phyloP scores from a whole-genome alignment of 768 basidiomycete genomes.

The Leccinum variicolor region DNA sequence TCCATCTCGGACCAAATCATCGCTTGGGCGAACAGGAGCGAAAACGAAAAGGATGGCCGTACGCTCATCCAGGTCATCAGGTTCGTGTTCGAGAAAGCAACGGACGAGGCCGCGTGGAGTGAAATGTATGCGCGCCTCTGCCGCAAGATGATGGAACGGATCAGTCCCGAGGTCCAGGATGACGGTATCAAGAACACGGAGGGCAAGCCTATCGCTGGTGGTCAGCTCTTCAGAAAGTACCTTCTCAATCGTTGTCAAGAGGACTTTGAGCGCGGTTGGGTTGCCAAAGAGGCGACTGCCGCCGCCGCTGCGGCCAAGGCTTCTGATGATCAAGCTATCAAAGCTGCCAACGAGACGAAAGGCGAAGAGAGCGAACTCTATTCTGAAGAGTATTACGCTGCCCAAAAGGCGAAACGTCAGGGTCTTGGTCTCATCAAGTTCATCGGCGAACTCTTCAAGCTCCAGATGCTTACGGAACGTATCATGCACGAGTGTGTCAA shows the following conservation, averaged over 20 bases:
- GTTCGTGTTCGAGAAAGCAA: slow-evolving; percentile 96
- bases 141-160: slow-evolving; percentile 92
- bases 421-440: slow-evolving; percentile 97
- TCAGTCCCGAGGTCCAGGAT: slow-evolving; percentile 85
- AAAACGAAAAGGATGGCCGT: slow-evolving; percentile 88
- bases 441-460: slow-evolving; percentile 97
- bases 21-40: slow-evolving; percentile 90
- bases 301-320: slow-evolving; percentile 85
- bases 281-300: slow-evolving; percentile 80
- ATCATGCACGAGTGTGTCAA: slow-evolving; percentile 99
- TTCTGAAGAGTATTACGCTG: slow-evolving; percentile 94
- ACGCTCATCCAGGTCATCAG: slow-evolving; percentile 96
- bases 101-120: slow-evolving; percentile 93
- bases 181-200: slow-evolving; percentile 78
- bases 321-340: slow-evolving; percentile 77
- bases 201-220: slow-evolving; percentile 88
- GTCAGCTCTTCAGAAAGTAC: slow-evolving; percentile 95
- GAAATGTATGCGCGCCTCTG: slow-evolving; percentile 98
- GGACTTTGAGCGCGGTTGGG: slow-evolving; percentile 97
- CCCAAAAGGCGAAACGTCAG: slow-evolving; percentile 95
- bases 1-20: slow-evolving; percentile 95
- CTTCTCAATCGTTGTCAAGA: slow-evolving; percentile 95
- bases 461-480: slow-evolving; percentile 96
- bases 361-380: slow-evolving; percentile 70
- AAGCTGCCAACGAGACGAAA: slow-evolving; percentile 60